Evolutionary conservation across 176 grass and related monocot genomes (phyloP), one percentile per base, ranked within the genome.

Genomic region (Otatea glauca): DNA sequence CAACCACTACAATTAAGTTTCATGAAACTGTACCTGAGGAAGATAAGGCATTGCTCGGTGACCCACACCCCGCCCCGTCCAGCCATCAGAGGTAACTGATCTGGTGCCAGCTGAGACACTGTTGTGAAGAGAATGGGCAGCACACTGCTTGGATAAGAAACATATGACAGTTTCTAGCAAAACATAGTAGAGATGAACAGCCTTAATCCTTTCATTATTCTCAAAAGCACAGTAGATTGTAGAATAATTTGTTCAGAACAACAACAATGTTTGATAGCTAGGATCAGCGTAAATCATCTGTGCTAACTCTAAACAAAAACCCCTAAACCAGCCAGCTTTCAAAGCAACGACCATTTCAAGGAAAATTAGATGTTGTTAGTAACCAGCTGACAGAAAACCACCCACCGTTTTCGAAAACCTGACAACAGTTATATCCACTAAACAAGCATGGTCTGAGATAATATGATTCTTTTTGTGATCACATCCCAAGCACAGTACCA

Each of bases 1-100:
- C 14, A 65, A 65, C 10, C 32, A 77, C n/a, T 15, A 49, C 45
- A 39, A 64, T 17, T 4, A 62, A 44, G 55, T 18, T 34, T 84
- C 62, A 67, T 55, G 17, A 67, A 84, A 84, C 23, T 75, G 56
- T 75, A 56, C 34, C 13, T 13, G 23, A 39, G 56, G 44, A 20
- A 54, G 27, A 76, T 5, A 29, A 76, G 64, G 21, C 11, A 0
- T 41, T 74, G 6, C 43, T 20, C 50, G 45, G 20, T 75, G 45
- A 75, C 37, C 32, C 81, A 75, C 71, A 75, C 9, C 14, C 55
- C 3, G 18, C 5, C n/a, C 39, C 64, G 61, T 34, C 16, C 67
- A 53, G 25, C 27, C 48, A 32, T 27, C 50, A 42, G 38, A 1
- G 1, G 15, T 59, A 82, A 35, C n/a, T 62, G 25, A 17, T 72